Conservation (phyloP, 2,329 filamentous ascomycete species). For the Fusarium albidum region DNA sequence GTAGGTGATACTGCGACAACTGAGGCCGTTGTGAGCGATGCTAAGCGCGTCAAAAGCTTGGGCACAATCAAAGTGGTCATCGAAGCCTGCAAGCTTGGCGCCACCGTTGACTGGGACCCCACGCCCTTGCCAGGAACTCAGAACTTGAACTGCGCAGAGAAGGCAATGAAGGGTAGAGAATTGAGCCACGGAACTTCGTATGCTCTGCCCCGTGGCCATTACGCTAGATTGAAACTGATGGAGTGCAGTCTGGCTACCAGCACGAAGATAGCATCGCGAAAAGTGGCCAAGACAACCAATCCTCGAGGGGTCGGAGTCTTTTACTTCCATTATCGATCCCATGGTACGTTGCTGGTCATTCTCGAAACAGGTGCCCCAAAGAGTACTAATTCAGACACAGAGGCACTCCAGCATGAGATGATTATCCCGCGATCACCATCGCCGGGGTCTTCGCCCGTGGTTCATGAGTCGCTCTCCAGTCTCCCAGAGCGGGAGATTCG, state of each 20-base stretch:
- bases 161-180: conserved; percentile 39
- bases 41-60: neutral
- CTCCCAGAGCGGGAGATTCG: conserved; percentile 31
- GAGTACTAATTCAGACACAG: conserved; percentile 14
- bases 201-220: neutral
- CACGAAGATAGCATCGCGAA: too few relatives aligned
- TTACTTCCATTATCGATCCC: conserved; percentile 36
- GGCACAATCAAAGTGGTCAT: conserved; percentile 25
- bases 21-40: neutral
- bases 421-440: conserved; percentile 33
- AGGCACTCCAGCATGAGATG: conserved; percentile 30
- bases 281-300: rapidly evolving
- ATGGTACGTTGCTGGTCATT: conserved; percentile 10
- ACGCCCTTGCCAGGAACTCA: neutral
- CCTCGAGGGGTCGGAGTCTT: neutral
- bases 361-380: too few relatives aligned
- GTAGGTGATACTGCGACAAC: neutral
- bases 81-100: rapidly evolving
- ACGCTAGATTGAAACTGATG: neutral
- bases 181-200: conserved; percentile 37
- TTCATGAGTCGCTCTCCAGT: neutral
- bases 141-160: conserved; percentile 24
- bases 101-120: too few relatives aligned
- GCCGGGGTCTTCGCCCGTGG: neutral
- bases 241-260: neutral